A percentile compares a stretch with the other conserved stretches of the same genome.
These are phyloP conservation scores for Monascus ruber DNA, from an alignment of 2,329 filamentous ascomycete species.

Conservation along the genomic window DNA sequence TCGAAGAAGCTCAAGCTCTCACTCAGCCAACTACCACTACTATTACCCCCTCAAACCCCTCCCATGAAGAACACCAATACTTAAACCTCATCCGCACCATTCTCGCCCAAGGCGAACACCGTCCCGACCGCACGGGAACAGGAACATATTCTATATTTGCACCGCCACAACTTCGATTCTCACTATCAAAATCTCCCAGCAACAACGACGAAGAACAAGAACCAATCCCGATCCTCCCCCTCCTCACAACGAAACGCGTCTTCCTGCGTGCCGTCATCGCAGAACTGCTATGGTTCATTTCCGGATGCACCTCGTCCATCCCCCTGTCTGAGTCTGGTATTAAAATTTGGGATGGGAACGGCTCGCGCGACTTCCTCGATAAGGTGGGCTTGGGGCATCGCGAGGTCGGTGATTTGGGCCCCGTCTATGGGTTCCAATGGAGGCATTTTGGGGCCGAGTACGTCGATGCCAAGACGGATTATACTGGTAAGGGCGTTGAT, in stretches of 20 bases:
- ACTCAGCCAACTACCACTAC: background rate
- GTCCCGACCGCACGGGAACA: conserved; percentile 86
- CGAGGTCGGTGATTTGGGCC: conserved; percentile 78
- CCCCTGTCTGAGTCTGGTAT: conserved; percentile 68
- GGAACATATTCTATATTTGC: conserved; percentile 86
- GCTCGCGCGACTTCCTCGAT: conserved; percentile 81
- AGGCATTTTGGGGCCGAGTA: conserved; percentile 94
- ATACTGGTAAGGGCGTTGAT: conserved; percentile 79
- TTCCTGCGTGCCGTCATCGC: conserved; percentile 81
- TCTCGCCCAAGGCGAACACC: conserved; percentile 69
- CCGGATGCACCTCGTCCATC: conserved; percentile 67
- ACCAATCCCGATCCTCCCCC: conserved; percentile 60
- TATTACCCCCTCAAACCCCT: background rate
- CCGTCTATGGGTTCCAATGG: conserved; percentile 98
- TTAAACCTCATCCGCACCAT: conserved; percentile 81
- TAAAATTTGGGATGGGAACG: conserved; percentile 98
- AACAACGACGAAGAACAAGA: conserved; percentile 28
- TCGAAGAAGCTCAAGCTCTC: no score
- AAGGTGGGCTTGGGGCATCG: conserved; percentile 69
- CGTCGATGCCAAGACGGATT: conserved; percentile 65
- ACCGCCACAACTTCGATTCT: conserved; percentile 75
- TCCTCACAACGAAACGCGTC: conserved; percentile 94
- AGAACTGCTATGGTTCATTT: conserved; percentile 93
- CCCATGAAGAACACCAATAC: conserved; percentile 88
- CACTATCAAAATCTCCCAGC: conserved; percentile 48